phyloP scores from a whole-genome alignment of 2,329 filamentous ascomycete genomes.

The Phialophora macrospora region DNA sequence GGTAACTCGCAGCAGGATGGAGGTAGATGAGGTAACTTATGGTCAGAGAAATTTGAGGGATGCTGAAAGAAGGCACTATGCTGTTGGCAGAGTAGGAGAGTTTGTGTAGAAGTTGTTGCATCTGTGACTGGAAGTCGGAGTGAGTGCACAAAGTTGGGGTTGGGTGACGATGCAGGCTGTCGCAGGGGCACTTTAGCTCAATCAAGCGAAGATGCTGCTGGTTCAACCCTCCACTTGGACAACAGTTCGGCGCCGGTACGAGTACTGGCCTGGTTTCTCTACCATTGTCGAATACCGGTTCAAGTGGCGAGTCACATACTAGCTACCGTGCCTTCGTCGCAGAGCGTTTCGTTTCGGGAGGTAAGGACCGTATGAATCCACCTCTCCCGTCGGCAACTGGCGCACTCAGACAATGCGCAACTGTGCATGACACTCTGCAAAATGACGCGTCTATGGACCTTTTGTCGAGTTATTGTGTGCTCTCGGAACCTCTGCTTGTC shows the following conservation, averaged over 20 bases:
- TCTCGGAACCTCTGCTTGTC: neutral
- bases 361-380: neutral
- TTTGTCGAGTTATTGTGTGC: neutral
- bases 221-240: neutral
- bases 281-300: neutral
- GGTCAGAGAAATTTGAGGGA: neutral
- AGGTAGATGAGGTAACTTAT: neutral
- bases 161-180: neutral
- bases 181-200: neutral
- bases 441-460: conserved; percentile 1
- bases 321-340: neutral
- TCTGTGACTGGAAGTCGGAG: neutral
- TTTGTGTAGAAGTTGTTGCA: neutral
- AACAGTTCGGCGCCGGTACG: neutral
- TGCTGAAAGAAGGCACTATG: neutral
- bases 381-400: neutral
- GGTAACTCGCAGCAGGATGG: neutral
- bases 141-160: neutral
- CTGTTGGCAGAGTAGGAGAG: neutral
- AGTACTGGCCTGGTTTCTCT: neutral
- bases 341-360: neutral
- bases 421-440: neutral
- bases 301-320: neutral
- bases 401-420: neutral
- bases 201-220: neutral